Evolutionary conservation across 2,329 filamentous ascomycete species (phyloP), one percentile per base, ranked within the genome.

Genomic region (Aspergillus calidoustus): DNA sequence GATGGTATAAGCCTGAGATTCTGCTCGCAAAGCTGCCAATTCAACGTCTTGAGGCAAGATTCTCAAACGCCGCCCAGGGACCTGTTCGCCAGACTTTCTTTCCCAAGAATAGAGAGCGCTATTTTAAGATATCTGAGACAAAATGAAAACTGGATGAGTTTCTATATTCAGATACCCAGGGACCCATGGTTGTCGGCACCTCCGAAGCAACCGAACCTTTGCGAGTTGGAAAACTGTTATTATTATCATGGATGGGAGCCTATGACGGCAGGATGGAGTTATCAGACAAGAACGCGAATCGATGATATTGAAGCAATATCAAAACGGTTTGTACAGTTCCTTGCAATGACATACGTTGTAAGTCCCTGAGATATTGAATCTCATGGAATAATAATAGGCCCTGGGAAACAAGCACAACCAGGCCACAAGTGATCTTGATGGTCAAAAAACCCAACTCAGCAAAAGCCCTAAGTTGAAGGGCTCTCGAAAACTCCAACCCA

Each of bases 401-500:
- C 41, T 48, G 41, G 41, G 13, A 13, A 48, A 41, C 15, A 41
- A 47, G 41, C 55, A 30, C 25, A 28, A 38, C 31, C 23, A 46
- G 25, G 41, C 15, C 38, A 53, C 53, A 19, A 43, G 19, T 57
- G 17, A n/a, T 15, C 46, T 25, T 13, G 49, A 41, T 22, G 30
- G 49, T 22, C 13, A 17, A 13, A 25, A 19, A 31, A 1, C 5
- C 15, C 11, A 17, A 41, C 22, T 17, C 38, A n/a, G 47, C 25
- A 4, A 30, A 23, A 15, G 19, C 23, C 8, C 52, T 50, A 54
- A 28, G 4, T 28, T 28, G 25, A 28, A 46, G 64, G 28, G 74
- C 77, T 79, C 71, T 84, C 81, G 64, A 76, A 82, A 23, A 74
- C 70, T 2, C 79, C 82, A 54, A 78, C 71, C 81, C 82, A 84